Evolutionary conservation across 2,329 filamentous ascomycete genomes (phyloP), one percentile per base, ranked within the genome.

Genomic region (Xylariales sp.): DNA sequence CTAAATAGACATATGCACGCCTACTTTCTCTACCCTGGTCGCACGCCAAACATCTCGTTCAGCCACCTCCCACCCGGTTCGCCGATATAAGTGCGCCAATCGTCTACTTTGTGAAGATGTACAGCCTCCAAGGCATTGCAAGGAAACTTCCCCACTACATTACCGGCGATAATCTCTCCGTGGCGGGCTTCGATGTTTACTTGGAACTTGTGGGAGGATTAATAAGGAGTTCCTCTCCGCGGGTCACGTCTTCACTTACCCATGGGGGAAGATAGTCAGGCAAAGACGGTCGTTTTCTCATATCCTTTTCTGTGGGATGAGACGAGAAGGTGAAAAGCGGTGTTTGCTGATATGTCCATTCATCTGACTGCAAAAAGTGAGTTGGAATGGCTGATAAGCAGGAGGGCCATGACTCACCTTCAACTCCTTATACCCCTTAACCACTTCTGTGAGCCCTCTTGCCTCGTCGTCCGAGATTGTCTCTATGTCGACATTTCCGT

Each of bases 301-400:
- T 67, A 62, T 85, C 71, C 31, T 79, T 68, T 48, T 79, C 68
- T 47, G 73, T 74, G 27, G 82, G 64, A 59, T 76, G 66, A 3
- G 76, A 81, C 3, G 78, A 80, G 51, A 91, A 81, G 6, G 75
- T 80, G 60, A 95, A 96, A 42, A 83, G 82, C 1, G 90, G 90
- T 2, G 90, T 95, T 64, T 95, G 89, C 3, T 78, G 78, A 62
- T 84, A 95, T 44, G 84, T 84, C 88, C 89, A 96, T 9, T 81
- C 76, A 3, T 66, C 62, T 0, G 81, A 82, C 73, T 81, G 49
- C 27, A 53, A 36, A 5, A 18, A 8, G 20, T 16, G 15, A 37
- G 47, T 24, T 22, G 21, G 31, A 7, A 16, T 18, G 7, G 16
- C 9, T 14, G 8, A 9, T 32, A 12, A 12, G 15, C 8, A 32